Evolutionary conservation across 805 yeast genomes (phyloP), one percentile per base, ranked within the genome.

Genomic region (Maudiozyma pseudohumilis): DNA sequence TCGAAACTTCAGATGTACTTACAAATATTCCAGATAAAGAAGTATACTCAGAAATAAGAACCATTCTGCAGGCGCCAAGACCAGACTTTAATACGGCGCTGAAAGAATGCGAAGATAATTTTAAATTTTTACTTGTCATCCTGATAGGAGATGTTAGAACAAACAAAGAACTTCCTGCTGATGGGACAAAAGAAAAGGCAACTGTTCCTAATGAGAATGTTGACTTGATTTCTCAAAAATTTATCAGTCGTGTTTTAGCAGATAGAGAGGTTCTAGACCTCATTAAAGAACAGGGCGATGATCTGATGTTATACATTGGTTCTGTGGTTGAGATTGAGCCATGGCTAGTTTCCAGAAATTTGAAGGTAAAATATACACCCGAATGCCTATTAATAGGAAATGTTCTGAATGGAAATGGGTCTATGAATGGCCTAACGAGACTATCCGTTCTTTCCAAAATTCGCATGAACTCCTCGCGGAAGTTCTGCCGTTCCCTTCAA

Each of bases 251-350:
- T 16, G 59, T 75, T 9, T 49, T 77, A 29, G 64, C 69, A 34
- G 71, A 70, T 46, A 67, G 59, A 1, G 49, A 56, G 22, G 72
- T 76, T 25, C 53, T 68, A 12, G 51, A 64, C 24, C 53, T 59
- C 32, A 43, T 66, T 32, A 54, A 56, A 10, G 44, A 48, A 4
- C 43, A 49, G 30, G 59, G 60, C 2, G 64, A 71, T 29, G 66
- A 78, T 32, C 40, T 73, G n/a, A 44, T 75, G 1, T 63, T 80
- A 1, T 82, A 80, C 68, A 69, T 80, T 28, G 83, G 84, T 0
- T 75, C 77, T 45, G 75, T 74, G 18, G 59, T 66, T 12, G 75
- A 75, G 45, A 68, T 79, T 1, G 89, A 82, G 53, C 72, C 82
- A 3, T 75, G 73, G 63, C 76, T 76, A 40, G 70, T 82, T 29